These are phyloP conservation scores for Petunia axillaris DNA, from an alignment of 257 asterid species.

Conservation along the genomic window DNA sequence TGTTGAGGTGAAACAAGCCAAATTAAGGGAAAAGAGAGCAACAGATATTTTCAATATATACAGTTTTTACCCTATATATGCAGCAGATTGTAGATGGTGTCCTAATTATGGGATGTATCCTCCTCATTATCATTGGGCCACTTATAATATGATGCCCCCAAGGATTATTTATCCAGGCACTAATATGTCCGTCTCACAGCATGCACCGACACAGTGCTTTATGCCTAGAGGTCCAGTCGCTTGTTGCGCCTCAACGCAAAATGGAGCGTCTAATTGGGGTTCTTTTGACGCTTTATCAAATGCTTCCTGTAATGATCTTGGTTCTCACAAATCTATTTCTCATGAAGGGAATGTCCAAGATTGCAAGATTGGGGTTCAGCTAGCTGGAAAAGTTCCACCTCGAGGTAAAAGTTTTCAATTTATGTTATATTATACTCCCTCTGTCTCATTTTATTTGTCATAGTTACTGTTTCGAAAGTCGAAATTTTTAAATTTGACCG, in stretches of 20 bases:
- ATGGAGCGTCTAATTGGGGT: neutral
- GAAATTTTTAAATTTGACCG: too few relatives aligned
- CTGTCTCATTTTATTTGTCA: too few relatives aligned
- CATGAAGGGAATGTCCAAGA: neutral
- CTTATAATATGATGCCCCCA: neutral
- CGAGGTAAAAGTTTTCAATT: neutral
- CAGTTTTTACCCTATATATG: neutral
- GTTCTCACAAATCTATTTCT: neutral
- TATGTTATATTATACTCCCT: too few relatives aligned
- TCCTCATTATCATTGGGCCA: neutral
- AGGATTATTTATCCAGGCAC: neutral
- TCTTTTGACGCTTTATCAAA: neutral
- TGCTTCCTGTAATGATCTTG: neutral
- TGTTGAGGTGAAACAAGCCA: constrained; percentile 36
- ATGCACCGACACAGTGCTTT: constrained; percentile 13
- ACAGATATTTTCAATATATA: neutral
- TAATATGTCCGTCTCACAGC: neutral
- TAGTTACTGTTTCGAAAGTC: too few relatives aligned
- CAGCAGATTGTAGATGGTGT: neutral
- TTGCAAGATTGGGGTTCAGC: neutral
- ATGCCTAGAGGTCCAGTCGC: constrained; percentile 8
- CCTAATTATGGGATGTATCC: neutral
- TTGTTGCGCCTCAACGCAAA: constrained; percentile 7
- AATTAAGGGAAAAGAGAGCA: neutral
- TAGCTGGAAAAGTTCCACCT: neutral